These are phyloP conservation scores for Echinochloa phyllopogon DNA, from an alignment of 176 grass and related monocot species.

Conservation along the genomic window DNA sequence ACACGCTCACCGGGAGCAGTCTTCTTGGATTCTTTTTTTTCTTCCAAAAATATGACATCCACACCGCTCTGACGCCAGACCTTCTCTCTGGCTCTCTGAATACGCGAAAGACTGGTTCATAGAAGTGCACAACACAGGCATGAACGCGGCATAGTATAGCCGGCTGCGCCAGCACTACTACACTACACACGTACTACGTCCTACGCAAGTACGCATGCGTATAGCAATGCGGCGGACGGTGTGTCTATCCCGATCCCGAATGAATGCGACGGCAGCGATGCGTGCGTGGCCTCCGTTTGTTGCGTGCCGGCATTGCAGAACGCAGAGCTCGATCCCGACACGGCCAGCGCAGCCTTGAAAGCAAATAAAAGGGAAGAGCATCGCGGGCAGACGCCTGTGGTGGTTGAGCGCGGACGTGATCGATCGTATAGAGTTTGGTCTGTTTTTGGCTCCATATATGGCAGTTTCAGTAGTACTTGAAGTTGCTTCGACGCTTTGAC, in stretches of 20 bases:
- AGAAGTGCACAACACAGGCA: background rate
- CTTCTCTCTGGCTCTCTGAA: background rate
- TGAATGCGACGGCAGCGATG: background rate
- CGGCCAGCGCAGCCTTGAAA: background rate
- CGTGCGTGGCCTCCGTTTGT: background rate
- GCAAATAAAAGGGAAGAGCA: background rate
- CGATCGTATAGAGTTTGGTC: background rate
- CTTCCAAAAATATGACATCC: background rate
- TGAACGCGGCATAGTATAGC: background rate
- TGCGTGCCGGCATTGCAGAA: background rate
- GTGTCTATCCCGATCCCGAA: background rate
- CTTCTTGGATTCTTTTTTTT: background rate
- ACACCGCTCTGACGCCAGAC: background rate
- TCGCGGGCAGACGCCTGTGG: background rate
- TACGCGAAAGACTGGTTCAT: background rate
- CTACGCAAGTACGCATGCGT: background rate
- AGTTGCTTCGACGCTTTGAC: slow-evolving; percentile 19
- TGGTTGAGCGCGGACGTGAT: background rate
- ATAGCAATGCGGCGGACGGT: background rate
- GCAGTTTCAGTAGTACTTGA: background rate
- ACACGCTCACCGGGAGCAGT: background rate
- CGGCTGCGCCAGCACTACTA: background rate
- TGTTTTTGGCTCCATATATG: background rate
- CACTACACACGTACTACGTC: background rate
- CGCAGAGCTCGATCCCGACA: background rate